These are phyloP conservation scores for Teratosphaeria pseudoeucalypti DNA, from an alignment of 2,329 filamentous ascomycete species.

Conservation along the genomic window DNA sequence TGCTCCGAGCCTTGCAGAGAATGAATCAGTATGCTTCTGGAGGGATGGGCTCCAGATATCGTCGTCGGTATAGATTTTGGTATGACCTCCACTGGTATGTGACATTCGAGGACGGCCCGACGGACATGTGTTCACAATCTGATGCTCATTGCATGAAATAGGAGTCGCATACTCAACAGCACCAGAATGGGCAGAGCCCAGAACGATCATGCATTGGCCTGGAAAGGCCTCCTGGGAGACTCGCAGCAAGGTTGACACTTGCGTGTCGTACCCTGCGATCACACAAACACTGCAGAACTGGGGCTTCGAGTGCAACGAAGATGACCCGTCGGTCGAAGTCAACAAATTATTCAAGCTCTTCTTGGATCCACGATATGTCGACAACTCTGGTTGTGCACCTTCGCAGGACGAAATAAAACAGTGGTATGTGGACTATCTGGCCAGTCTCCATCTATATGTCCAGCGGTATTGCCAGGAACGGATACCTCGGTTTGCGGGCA, in stretches of 20 bases:
- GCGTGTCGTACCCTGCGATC: conserved; percentile 5
- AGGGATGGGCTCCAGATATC: conserved; percentile 1
- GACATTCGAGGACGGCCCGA: not conserved
- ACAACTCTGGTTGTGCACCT: not conserved
- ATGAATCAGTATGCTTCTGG: not conserved
- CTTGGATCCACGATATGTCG: conserved; percentile 10
- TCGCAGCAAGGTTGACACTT: conserved; percentile 13
- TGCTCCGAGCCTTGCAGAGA: not conserved
- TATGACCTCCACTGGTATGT: conserved; percentile 1
- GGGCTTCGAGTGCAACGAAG: conserved; percentile 12
- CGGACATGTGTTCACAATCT: not conserved
- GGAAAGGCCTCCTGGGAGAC: conserved; percentile 7
- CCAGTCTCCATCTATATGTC: conserved; percentile 4
- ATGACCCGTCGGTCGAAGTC: conserved; percentile 4
- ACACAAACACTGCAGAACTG: conserved; percentile 4
- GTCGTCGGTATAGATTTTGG: conserved; percentile 3
- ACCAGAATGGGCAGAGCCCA: conserved; percentile 11
- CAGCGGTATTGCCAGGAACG: conserved; percentile 3
- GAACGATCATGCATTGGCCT: conserved; percentile 13
- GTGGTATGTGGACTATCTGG: conserved; percentile 10
- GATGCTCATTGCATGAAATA: not conserved
- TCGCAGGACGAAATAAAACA: not conserved
- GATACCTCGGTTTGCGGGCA: conserved; percentile 1
- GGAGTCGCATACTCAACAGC: conserved; percentile 9
- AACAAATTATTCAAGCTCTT: conserved; percentile 14